Base-by-base conservation (phyloP, 345 rosid genomes). In the Gossypium stocksii region DNA sequence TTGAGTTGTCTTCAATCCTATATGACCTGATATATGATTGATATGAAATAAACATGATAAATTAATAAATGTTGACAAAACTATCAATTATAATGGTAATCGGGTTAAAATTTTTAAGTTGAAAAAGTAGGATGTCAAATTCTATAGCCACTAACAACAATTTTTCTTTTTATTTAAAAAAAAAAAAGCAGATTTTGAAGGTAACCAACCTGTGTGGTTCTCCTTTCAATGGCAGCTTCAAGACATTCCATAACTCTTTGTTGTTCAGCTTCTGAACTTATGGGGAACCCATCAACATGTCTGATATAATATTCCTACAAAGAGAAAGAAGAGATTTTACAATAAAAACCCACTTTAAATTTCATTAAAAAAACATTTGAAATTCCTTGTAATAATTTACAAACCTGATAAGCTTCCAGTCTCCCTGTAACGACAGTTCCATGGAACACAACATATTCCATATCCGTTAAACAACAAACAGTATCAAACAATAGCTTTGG, bases 211-310 rank as follows among this genome's bases (percentile, higher is more conserved):
- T 22, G 52, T 81, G 38, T 2, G 27, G 76, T 49, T 46, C 97
- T 76, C 71, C 97, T 87, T 72, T 88, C 86, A 67, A 89, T 88
- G 56, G 94, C 97, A 17, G 94, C 97, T 82, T 89, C 89, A 17
- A 91, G 88, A 85, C 97, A 91, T 63, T 86, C 85, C n/a, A 81
- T 69, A 13, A 91, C 87, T 59, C 97, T 85, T 48, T 88, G 87
- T 80, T 86, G 82, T 76, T 91, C 97, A 1, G 92, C 94, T 76
- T 89, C 94, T 7, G 91, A 89, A 75, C 88, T 87, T 45, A 91
- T 70, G 23, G 71, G 71, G 71, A 67, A 25, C 57, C 45, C 93
- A 76, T 89, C 93, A 2, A 85, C 82, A 78, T 87, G 91, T 59
- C 89, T 83, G 72, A 89, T 86, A 38, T 81, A 89, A 71, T 86